Evolutionary conservation across 495 filamentous ascomycete genomes (phyloP).

Genomic region (Neurospora discreta): DNA sequence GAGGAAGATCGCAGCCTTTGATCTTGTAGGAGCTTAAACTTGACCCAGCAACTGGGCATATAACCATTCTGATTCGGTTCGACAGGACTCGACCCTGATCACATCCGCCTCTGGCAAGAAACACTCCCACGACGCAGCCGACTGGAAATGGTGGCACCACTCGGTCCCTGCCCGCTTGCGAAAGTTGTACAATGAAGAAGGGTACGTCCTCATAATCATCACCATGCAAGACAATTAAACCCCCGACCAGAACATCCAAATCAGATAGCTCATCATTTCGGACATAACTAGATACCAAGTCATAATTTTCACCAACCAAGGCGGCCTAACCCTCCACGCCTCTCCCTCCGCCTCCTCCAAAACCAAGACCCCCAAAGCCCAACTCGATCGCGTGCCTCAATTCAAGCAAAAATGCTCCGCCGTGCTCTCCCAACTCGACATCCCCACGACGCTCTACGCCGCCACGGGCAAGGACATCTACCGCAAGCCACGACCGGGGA

Average conservation of each 20-base stretch:
- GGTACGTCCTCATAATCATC: constrained; percentile 34
- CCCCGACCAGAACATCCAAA: too few relatives aligned
- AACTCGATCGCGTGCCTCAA: constrained; percentile 46
- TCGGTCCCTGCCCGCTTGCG: constrained; percentile 55
- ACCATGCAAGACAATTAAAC: too few relatives aligned
- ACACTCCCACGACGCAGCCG: constrained; percentile 54
- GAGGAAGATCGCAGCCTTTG: constrained; percentile 75
- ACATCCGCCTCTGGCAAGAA: constrained; percentile 67
- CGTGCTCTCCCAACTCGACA: constrained; percentile 57
- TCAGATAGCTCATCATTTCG: too few relatives aligned
- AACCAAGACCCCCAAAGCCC: constrained; percentile 55
- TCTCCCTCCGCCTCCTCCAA: constrained; percentile 47
- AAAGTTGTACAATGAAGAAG: constrained; percentile 52
- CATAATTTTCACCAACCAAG: constrained; percentile 81
- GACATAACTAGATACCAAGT: constrained; percentile 51
- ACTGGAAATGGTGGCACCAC: constrained; percentile 94
- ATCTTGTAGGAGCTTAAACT: constrained; percentile 50
- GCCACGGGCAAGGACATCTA: constrained; percentile 70
- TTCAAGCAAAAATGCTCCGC: constrained; percentile 71
- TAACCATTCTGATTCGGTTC: background rate
- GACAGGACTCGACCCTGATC: constrained; percentile 80
- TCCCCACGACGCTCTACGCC: constrained; percentile 75
- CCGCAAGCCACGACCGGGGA: constrained; percentile 77
- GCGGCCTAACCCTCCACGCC: constrained; percentile 60
- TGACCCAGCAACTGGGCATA: background rate